A percentile compares a stretch with the other conserved stretches of the same genome.
phyloP scores from a whole-genome alignment of 2,329 filamentous ascomycete species.

The Exophiala mesophila region DNA sequence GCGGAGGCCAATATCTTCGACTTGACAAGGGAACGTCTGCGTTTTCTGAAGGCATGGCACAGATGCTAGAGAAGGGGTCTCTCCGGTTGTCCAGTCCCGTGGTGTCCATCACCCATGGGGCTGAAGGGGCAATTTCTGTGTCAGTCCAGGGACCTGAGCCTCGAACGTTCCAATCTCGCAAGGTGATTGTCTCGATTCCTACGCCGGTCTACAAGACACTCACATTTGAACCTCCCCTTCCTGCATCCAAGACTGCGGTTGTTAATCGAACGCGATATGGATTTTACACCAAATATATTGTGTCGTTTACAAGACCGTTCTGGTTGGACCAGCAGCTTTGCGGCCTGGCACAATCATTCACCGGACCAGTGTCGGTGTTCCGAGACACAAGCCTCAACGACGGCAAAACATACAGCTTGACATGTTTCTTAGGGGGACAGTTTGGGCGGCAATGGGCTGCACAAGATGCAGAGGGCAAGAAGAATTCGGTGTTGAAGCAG shows the following conservation, averaged over 20 bases:
- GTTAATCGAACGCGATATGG: constrained; percentile 38
- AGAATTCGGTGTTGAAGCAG: constrained; percentile 31
- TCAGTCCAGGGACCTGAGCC: constrained; percentile 5
- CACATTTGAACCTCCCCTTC: constrained; percentile 45
- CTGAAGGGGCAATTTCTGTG: constrained; percentile 22
- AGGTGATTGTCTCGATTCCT: constrained; percentile 48
- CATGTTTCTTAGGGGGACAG: constrained; percentile 39
- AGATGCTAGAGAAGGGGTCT: constrained; percentile 29
- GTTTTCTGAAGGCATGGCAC: constrained; percentile 37
- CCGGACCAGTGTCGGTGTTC: constrained; percentile 36
- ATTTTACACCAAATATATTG: constrained; percentile 50
- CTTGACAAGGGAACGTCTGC: constrained; percentile 45
- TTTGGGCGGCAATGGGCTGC: constrained; percentile 34
- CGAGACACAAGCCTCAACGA: constrained; percentile 36
- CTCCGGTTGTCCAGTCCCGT: constrained; percentile 32
- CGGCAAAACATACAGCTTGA: constrained; percentile 31
- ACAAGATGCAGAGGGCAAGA: constrained; percentile 19
- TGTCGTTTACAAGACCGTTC: constrained; percentile 40
- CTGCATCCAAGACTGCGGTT: constrained; percentile 36
- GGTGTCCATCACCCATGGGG: constrained; percentile 28
- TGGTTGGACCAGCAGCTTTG: constrained; percentile 38
- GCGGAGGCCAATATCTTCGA: constrained; percentile 52
- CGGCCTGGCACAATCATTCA: constrained; percentile 36
- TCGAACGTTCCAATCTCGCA: constrained; percentile 35
- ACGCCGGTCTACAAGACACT: constrained; percentile 45